A percentile compares a stretch with the other conserved stretches of the same genome.
Conservation (phyloP, 805 yeast genomes). For the Tetrapisispora taiwanensis region DNA sequence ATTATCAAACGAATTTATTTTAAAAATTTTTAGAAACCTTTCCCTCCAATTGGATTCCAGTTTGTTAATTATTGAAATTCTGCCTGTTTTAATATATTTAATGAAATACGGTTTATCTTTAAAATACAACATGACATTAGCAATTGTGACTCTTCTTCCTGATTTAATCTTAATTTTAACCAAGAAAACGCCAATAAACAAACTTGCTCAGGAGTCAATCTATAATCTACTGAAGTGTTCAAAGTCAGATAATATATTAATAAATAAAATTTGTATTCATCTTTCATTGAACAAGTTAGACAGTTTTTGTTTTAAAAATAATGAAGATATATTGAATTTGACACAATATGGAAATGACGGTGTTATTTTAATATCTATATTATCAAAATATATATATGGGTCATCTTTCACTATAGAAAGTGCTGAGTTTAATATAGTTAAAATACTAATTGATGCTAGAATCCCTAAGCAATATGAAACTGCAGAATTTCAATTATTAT, state of each 20-base stretch:
- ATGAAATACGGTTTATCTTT: conserved; percentile 5
- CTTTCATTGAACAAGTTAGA: too few species aligned
- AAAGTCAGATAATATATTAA: neutral
- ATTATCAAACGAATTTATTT: neutral
- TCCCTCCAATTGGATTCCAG: neutral
- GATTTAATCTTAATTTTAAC: too few species aligned
- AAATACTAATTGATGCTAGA: conserved; percentile 5
- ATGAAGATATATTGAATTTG: conserved; percentile 8
- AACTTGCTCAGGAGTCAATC: neutral
- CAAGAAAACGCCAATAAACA: too few species aligned
- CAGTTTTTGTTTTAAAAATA: neutral
- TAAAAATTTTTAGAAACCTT: too few species aligned
- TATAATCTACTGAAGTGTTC: too few species aligned
- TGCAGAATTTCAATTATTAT: conserved; percentile 12
- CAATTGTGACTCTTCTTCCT: conserved; percentile 6
- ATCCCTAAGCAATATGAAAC: conserved; percentile 6
- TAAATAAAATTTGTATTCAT: neutral
- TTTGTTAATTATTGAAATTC: neutral
- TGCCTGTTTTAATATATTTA: conserved; percentile 5
- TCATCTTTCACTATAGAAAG: conserved; percentile 1
- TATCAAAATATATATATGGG: conserved; percentile 9
- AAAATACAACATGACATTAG: conserved; percentile 2
- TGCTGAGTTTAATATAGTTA: conserved; percentile 3
- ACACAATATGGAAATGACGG: conserved; percentile 4
- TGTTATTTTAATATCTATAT: conserved; percentile 11